Conservation (phyloP, 768 basidiomycete genomes). For the Tricholoma terreum region DNA sequence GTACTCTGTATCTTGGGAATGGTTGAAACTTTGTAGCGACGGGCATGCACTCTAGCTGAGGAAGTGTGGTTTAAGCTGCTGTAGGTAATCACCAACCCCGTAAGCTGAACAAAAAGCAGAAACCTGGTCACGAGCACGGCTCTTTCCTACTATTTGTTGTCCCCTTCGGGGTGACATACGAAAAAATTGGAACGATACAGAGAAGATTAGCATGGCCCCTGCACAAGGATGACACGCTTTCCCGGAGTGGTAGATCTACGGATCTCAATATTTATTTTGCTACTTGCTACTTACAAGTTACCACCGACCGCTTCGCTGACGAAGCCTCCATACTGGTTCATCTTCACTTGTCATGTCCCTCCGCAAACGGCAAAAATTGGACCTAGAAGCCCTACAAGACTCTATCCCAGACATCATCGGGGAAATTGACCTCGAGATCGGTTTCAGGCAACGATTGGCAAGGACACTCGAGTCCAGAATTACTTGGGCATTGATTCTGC, state of each 20-base stretch:
- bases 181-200: constrained; percentile 99
- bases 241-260: constrained; percentile 75
- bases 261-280: constrained; percentile 39
- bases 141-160: constrained; percentile 29
- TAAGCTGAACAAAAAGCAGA: constrained; percentile 24
- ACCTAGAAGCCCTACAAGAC: constrained; percentile 1
- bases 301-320: too few relatives aligned
- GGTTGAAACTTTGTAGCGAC: too few relatives aligned
- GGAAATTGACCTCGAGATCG: constrained; percentile 49
- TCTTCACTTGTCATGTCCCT: constrained; percentile 8
- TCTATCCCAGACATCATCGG: constrained; percentile 22
- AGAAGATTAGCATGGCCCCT: constrained; percentile 99
- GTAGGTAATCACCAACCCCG: constrained; percentile 3
- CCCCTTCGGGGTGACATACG: constrained; percentile 93
- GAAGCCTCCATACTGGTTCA: too few relatives aligned
- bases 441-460: constrained; percentile 38
- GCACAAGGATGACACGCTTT: constrained; percentile 99
- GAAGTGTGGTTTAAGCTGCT: too few relatives aligned
- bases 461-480: constrained; percentile 44
- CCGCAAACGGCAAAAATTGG: constrained; percentile 16
- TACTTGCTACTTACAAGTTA: background rate
- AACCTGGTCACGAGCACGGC: background rate
- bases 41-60: too few relatives aligned
- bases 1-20: too few relatives aligned
- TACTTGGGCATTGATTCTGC: constrained; percentile 44